Evolutionary conservation across 106 monocot species (phyloP).

Genomic region (Chionographis japonica): DNA sequence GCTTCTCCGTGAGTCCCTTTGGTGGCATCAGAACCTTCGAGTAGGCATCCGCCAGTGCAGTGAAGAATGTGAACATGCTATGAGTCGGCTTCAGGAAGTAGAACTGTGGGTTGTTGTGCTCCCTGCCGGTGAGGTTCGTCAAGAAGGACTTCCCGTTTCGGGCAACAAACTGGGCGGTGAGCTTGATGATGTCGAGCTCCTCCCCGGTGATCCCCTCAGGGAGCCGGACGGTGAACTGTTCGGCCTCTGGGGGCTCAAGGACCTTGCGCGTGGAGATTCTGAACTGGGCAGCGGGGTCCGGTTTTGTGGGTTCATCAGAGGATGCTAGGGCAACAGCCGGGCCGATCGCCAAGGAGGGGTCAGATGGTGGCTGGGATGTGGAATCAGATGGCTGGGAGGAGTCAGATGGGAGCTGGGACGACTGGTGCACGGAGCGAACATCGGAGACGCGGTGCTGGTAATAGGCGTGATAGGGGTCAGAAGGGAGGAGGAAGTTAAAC

Average conservation of each 20-base stretch:
- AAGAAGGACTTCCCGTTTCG: constrained; percentile 83
- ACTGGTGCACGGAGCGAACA: constrained; percentile 40
- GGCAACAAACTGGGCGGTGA: constrained; percentile 93
- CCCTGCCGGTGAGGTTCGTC: constrained; percentile 50
- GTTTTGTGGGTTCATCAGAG: constrained; percentile 17
- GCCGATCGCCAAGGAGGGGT: background rate
- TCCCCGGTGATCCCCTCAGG: constrained; percentile 95
- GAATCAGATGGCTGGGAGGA: constrained; percentile 6
- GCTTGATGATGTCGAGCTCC: constrained; percentile 93
- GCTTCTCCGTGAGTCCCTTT: constrained; percentile 57
- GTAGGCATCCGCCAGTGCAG: constrained; percentile 82
- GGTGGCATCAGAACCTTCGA: constrained; percentile 88
- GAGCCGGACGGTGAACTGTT: constrained; percentile 81
- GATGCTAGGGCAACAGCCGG: background rate
- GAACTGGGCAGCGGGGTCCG: constrained; percentile 50
- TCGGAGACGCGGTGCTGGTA: constrained; percentile 87
- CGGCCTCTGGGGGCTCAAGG: constrained; percentile 72
- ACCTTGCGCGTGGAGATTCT: constrained; percentile 47
- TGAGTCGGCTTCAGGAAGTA: constrained; percentile 92
- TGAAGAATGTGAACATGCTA: constrained; percentile 97
- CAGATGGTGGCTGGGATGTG: background rate
- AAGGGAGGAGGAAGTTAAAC: constrained; percentile 78
- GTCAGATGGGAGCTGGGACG: background rate
- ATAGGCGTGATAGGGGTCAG: constrained; percentile 90
- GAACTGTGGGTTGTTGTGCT: constrained; percentile 73